Conservation (phyloP, 768 basidiomycete genomes). For the Scleroderma bovista region DNA sequence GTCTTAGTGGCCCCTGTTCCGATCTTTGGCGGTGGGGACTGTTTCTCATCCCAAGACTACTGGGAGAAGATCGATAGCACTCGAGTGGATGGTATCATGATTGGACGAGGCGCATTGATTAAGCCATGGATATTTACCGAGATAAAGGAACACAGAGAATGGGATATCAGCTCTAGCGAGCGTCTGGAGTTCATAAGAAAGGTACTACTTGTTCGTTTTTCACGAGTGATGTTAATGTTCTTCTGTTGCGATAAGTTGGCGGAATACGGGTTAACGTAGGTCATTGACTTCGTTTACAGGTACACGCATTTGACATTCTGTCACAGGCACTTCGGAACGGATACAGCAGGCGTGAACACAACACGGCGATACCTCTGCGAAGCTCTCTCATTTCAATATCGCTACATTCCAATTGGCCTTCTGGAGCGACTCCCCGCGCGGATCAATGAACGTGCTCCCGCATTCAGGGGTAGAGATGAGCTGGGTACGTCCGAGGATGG, state of each 20-base stretch:
- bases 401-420: slow-evolving; percentile 91
- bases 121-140: slow-evolving; percentile 98
- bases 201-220: slow-evolving; percentile 34
- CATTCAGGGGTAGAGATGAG: slow-evolving; percentile 83
- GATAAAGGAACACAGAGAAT: slow-evolving; percentile 85
- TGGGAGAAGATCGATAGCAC: slow-evolving; percentile 69
- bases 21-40: slow-evolving; percentile 95
- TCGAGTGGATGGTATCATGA: slow-evolving; percentile 94
- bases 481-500: slow-evolving; percentile 52
- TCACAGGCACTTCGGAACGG: slow-evolving; percentile 76
- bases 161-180: slow-evolving; percentile 88
- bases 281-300: slow-evolving; percentile 2
- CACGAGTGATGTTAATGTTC: neutral
- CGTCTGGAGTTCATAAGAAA: slow-evolving; percentile 73
- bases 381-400: slow-evolving; percentile 92
- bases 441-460: slow-evolving; percentile 89
- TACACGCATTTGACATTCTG: neutral
- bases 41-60: slow-evolving; percentile 83
- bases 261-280: slow-evolving; percentile 78
- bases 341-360: slow-evolving; percentile 85
- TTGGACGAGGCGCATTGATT: slow-evolving; percentile 90
- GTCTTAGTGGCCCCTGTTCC: slow-evolving; percentile 72
- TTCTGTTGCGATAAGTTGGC: slow-evolving; percentile 51
- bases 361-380: slow-evolving; percentile 93
- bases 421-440: slow-evolving; percentile 74